These are phyloP conservation scores for Botryotinia convoluta DNA, from an alignment of 2,329 filamentous ascomycete genomes.

Conservation along the genomic window DNA sequence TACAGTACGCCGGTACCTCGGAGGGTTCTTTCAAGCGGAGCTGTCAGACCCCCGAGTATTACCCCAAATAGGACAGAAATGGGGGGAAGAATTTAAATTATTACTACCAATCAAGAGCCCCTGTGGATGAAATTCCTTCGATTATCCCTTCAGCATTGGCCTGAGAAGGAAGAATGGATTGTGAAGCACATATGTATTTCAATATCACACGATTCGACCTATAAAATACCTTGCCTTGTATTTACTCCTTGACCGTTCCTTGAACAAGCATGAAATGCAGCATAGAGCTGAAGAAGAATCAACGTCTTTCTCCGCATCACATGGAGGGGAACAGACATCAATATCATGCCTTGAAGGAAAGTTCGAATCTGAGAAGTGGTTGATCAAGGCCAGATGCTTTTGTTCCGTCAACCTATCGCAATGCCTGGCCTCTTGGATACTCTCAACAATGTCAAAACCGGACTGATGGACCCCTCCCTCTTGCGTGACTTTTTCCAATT, in stretches of 20 bases:
- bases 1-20: neutral
- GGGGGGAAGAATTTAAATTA: neutral
- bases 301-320: neutral
- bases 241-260: neutral
- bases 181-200: slow-evolving; percentile 3
- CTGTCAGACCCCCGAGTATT: neutral
- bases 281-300: neutral
- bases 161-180: neutral
- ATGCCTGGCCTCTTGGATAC: neutral
- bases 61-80: neutral
- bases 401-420: no score
- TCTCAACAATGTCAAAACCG: neutral
- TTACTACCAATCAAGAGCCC: neutral
- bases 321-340: slow-evolving; percentile 3
- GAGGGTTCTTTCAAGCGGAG: neutral
- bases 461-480: neutral
- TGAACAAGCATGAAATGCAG: neutral
- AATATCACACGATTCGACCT: slow-evolving; percentile 2
- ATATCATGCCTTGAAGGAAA: neutral
- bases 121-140: neutral
- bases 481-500: neutral
- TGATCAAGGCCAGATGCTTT: neutral
- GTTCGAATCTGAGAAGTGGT: no score
- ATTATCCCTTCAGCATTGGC: slow-evolving; percentile 1
- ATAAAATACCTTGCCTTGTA: neutral